Evolutionary conservation across 345 rosid genomes (phyloP), one percentile per base, ranked within the genome.

Genomic region (Eucalyptus leucophloia): DNA sequence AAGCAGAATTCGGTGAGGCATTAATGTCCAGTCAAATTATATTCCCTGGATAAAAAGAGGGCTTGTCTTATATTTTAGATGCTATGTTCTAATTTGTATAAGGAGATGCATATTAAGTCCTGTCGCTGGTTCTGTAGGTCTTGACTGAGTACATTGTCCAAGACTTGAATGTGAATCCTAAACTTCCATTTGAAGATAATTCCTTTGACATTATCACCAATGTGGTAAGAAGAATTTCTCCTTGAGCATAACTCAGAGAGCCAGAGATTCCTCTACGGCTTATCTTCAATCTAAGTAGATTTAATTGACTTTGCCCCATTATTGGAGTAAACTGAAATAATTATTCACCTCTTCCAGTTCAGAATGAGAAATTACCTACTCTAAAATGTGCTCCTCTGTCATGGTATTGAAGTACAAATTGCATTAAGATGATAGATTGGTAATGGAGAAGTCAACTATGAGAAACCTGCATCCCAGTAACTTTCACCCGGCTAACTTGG

Each of bases 181-280:
- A 93, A 88, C 96, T 98, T 88, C 97, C 97, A 87, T 97, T 98
- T 90, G 99, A 95, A 81, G 98, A 97, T 87, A 93, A 95, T 89
- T 95, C 97, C 34, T 96, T 98, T n/a, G 96, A 98, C 86, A 90
- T 96, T 80, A 96, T 95, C 89, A 98, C 98, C 80, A 97, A 96
- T 89, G 98, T 93, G 96, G 98, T 98, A 92, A 32, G 94, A 90
- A 58, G 87, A 15, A 56, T 50, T 40, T 77, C 47, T 34, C 83
- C 23, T 40, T 1, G 9, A 77, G 47, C 47, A 21, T 18, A 77
- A 77, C 7, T 37, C 47, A 77, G 47, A 77, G 47, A 77, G 47
- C 30, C 26, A 40, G 47, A 40, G 83, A 40, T 40, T 77, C 30
- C 30, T 11, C 0, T 37, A 18, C 4, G 0, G 0, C 34, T 62